These are phyloP conservation scores for Nakazawaea ambrosiae DNA, from an alignment of 805 yeast species.

Conservation along the genomic window DNA sequence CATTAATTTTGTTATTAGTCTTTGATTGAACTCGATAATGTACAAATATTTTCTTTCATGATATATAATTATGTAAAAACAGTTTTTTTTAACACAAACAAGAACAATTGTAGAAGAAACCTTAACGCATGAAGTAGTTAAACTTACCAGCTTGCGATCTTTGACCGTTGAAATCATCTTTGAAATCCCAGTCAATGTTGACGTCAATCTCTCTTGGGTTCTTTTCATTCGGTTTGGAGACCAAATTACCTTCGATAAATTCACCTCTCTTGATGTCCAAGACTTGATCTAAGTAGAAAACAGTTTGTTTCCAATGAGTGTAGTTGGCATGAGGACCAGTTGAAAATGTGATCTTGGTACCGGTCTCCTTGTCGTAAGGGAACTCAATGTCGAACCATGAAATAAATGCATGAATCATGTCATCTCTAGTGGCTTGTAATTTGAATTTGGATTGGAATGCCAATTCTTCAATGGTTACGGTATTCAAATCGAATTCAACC, in stretches of 20 bases:
- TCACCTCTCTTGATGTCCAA: conserved; percentile 75
- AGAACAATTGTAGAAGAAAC: not conserved
- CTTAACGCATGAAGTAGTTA: conserved; percentile 65
- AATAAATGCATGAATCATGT: conserved; percentile 79
- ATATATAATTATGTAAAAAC: not conserved
- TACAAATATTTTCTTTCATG: not conserved
- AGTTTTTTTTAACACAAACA: too few species aligned
- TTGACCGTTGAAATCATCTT: conserved; percentile 36
- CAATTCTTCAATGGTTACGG: conserved; percentile 75
- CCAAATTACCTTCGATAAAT: conserved; percentile 58
- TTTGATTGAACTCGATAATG: too few species aligned
- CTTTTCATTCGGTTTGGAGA: conserved; percentile 64
- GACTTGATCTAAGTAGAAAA: conserved; percentile 82
- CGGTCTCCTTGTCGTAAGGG: conserved; percentile 46
- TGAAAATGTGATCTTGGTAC: conserved; percentile 64
- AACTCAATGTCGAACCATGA: conserved; percentile 95
- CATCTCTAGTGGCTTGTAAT: conserved; percentile 69
- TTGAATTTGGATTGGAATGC: conserved; percentile 68
- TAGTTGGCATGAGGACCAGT: conserved; percentile 93
- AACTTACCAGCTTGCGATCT: conserved; percentile 55
- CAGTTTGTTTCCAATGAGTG: conserved; percentile 99
- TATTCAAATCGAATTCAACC: conserved; percentile 82
- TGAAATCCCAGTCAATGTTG: conserved; percentile 53
- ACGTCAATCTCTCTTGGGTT: conserved; percentile 92
- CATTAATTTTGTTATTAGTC: too few species aligned